Evolutionary conservation across 306 rosid genomes (phyloP), one percentile per base, ranked within the genome.

Genomic region (Dalbergia cochinchinensis): DNA sequence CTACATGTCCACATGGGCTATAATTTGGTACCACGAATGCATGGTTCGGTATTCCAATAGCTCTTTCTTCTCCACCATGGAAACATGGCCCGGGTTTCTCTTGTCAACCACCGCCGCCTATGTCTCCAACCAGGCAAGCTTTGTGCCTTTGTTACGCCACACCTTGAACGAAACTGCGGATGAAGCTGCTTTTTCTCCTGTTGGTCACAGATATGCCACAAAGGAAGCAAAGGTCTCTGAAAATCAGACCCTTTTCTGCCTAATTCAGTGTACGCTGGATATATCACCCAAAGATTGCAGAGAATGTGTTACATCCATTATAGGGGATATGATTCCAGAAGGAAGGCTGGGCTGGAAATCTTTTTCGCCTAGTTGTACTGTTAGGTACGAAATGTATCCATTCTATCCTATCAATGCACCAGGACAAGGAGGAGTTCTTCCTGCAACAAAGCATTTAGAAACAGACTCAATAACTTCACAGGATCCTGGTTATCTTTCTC

Each of bases 361-460:
- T 26, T 26, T 64, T 3, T 0, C 0, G 7, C 48, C 69, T 0
- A 64, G 69, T 8, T 64, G 69, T 35, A 15, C 31, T 18, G 2
- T 64, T 35, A 14, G 69, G 48, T 64, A 64, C 16, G 69, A 64
- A 16, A 2, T 64, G 22, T 35, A 34, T 18, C 48, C 14, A 34
- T 64, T 64, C 69, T 64, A 64, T n/a, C 31, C 31, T 11, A 4
- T 8, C 26, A 1, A 1, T 9, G n/a, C 22, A 12, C 3, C 58
- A 41, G 45, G 45, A 55, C 45, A 35, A 35, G 41, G 45, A 8
- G 6, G 5, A 6, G 50, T 68, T 0, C 16, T 78, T 45, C 82
- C 69, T 7, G 59, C 22, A 19, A 78, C 82, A 31, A 69, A 69
- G 18, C 15, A n/a, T 60, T 42, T 34, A 15, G 11, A 48, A 11